Conservation (phyloP, 129 eudicot species). For the Ambrosia trifida region DNA sequence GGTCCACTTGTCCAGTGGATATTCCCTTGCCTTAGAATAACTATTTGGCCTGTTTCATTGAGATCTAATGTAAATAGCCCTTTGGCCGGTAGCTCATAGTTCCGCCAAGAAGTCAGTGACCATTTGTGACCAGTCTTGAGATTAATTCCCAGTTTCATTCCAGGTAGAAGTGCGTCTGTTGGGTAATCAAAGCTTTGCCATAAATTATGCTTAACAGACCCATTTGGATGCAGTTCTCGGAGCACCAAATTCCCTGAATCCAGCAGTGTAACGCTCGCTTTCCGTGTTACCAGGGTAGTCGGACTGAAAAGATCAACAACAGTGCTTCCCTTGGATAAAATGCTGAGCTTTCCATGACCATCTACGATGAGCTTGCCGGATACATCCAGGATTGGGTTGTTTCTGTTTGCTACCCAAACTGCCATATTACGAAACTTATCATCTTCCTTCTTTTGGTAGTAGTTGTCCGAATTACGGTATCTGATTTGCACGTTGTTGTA, state of each 20-base stretch:
- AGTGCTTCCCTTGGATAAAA: constrained; percentile 9
- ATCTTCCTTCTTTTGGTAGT: too few species aligned
- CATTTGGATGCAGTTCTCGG: constrained; percentile 24
- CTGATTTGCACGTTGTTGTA: not conserved
- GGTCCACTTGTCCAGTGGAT: constrained; percentile 42
- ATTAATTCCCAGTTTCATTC: constrained; percentile 53
- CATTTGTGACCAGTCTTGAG: constrained; percentile 42
- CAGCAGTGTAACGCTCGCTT: constrained; percentile 25
- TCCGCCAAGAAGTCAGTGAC: constrained; percentile 51
- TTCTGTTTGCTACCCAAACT: constrained; percentile 55
- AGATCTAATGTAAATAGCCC: constrained; percentile 42
- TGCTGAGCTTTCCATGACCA: constrained; percentile 27
- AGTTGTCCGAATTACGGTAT: not conserved
- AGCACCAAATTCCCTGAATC: constrained; percentile 45
- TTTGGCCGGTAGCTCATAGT: constrained; percentile 21
- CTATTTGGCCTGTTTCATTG: constrained; percentile 22
- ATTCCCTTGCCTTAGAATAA: constrained; percentile 28
- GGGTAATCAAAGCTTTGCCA: too few species aligned
- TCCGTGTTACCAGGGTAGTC: not conserved
- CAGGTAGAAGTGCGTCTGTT: too few species aligned
- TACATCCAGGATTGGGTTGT: constrained; percentile 35
- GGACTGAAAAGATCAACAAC: constrained; percentile 31
- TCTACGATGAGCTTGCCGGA: constrained; percentile 37
- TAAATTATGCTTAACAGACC: constrained; percentile 27
- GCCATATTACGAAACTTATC: not conserved